phyloP scores from a whole-genome alignment of 2,329 filamentous ascomycete genomes.

The Fusarium sp. region DNA sequence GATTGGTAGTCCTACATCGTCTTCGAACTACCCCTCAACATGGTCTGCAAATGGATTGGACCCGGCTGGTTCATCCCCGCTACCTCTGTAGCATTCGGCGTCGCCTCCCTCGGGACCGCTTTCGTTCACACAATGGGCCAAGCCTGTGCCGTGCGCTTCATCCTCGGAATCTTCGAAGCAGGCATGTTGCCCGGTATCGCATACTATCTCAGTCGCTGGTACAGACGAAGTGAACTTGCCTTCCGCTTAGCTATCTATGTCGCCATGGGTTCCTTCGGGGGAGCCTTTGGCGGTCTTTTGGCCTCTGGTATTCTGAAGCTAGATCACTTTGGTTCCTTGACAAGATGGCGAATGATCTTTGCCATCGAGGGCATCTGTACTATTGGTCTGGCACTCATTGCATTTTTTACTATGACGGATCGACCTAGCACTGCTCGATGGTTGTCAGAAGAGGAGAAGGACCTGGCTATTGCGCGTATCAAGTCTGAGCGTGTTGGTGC shows the following conservation, averaged over 20 bases:
- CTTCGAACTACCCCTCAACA: conserved; percentile 72
- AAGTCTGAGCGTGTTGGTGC: conserved; percentile 67
- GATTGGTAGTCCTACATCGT: conserved; percentile 59
- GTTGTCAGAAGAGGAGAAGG: conserved; percentile 69
- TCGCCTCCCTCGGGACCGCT: conserved; percentile 9
- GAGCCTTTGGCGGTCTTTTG: background rate
- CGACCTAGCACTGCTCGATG: conserved; percentile 70
- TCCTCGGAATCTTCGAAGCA: conserved; percentile 69
- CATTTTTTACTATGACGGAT: conserved; percentile 67
- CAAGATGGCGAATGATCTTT: conserved; percentile 51
- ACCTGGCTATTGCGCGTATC: conserved; percentile 68
- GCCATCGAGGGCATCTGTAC: conserved; percentile 64
- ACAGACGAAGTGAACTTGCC: conserved; percentile 53
- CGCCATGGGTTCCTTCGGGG: conserved; percentile 18
- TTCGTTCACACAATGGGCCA: conserved; percentile 21
- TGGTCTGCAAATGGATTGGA: conserved; percentile 69
- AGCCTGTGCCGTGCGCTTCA: conserved; percentile 62
- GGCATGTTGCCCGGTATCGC: conserved; percentile 72
- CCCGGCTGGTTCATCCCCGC: conserved; percentile 71
- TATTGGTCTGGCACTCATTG: background rate
- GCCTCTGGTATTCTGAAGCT: conserved; percentile 10
- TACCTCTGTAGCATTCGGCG: conserved; percentile 53
- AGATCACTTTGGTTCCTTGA: background rate
- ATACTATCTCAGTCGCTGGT: conserved; percentile 72
- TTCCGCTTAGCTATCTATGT: conserved; percentile 13